Base-by-base conservation (phyloP, 306 rosid species). In the Corylus heterophylla region DNA sequence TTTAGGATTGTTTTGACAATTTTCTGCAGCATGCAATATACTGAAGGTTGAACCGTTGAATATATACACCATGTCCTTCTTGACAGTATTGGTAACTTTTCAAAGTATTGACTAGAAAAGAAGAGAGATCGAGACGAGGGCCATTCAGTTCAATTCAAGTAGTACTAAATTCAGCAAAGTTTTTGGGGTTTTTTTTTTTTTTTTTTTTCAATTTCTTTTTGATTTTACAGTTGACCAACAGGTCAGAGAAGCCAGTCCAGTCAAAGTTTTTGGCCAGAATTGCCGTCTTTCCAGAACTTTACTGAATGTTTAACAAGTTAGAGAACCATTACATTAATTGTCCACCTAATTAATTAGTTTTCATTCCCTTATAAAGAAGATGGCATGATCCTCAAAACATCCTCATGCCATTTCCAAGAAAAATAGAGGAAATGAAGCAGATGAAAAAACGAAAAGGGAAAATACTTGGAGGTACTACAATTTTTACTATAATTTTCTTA, bases 201-300 rank as follows among this genome's bases (percentile, higher is more conserved):
- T 42, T 42, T 42, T 42, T 7, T 42, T 22, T 3, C 0, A 12
- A n/a, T 22, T 3, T 6, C 45, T 31, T 25, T 27, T 13, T 29
- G 5, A 14, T 29, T 6, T 72, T 50, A 12, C 22, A 74, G n/a
- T 58, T 67, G 83, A 74, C 64, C 85, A 74, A 80, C 51, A 56
- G 44, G 48, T 20, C 37, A 31, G 62, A 63, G 75, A 51, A 73
- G 79, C 74, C 44, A 27, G 69, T 59, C 13, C 20, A 48, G 74
- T 52, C 49, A 27, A 47, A 47, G 37, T 9, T 29, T 79, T 78
- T 75, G 81, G 84, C 85, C 16, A 31, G 56, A 42, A 13, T 77
- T 74, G 82, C 81, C 85, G 78, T 63, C 39, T 71, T 39, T 79
- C 73, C 29, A 10, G 39, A 64, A 52, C 42, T 10, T 62, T 48